A percentile compares a stretch with the other conserved stretches of the same genome.
Conservation (phyloP, 176 grass and related monocot species). For the Miscanthus lutarioriparius region DNA sequence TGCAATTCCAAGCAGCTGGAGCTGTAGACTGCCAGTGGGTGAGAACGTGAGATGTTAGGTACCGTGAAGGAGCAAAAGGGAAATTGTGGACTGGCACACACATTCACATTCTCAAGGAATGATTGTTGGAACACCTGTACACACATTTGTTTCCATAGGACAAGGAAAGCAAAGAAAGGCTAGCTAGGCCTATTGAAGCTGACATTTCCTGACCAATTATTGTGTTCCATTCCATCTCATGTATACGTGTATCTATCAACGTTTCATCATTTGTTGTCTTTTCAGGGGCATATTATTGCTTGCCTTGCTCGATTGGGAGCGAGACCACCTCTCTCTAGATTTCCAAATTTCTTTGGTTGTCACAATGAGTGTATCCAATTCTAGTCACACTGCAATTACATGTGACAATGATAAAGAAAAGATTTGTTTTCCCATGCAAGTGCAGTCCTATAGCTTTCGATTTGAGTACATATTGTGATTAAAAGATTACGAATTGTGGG, state of each 20-base stretch:
- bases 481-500: not conserved
- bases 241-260: slow-evolving; percentile 33
- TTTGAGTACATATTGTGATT: not conserved
- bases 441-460: not conserved
- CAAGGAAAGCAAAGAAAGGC: not conserved
- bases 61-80: slow-evolving; percentile 1
- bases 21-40: too few species aligned
- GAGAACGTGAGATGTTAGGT: not conserved
- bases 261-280: slow-evolving; percentile 27
- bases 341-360: not conserved
- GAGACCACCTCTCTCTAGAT: not conserved
- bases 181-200: not conserved
- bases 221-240: slow-evolving; percentile 18
- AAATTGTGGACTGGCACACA: not conserved
- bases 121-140: not conserved
- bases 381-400: not conserved
- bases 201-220: slow-evolving; percentile 52
- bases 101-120: slow-evolving; percentile 21
- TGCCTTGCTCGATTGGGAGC: slow-evolving; percentile 5
- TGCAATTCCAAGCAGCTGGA: not conserved
- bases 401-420: too few species aligned
- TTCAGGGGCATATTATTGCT: slow-evolving; percentile 38
- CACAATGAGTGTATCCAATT: not conserved
- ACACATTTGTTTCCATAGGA: not conserved
- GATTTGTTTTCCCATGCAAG: not conserved